Base-by-base conservation (phyloP, 176 grass and related monocot species). In the Cymbopogon citratus region DNA sequence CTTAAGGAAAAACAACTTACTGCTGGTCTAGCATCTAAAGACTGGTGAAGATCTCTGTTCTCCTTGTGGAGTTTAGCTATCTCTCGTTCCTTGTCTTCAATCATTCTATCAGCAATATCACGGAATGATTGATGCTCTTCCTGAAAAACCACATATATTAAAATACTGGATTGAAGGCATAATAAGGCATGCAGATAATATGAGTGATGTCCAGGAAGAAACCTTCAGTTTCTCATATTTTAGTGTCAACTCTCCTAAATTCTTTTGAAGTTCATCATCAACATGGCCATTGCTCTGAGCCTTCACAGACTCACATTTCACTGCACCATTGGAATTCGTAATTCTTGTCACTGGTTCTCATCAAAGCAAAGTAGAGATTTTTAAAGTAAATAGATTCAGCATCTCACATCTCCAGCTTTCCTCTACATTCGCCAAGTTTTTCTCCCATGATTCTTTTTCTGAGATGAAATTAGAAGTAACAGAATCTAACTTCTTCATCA, bases 161-260 rank as follows among this genome's bases (percentile, higher is more conserved):
- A 87, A 63, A 90, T 88, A 38, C 31, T 74, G n/a, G 28, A 73
- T 44, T 9, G 45, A 79, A 79, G 57, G 79, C 63, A 65, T 33
- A 34, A 57, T 27, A 71, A 29, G 26, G 51, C 11, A 69, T 43
- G 48, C 61, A 81, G 46, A 60, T 54, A 89, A 75, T 51, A 82
- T 52, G 28, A 85, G 31, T 34, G 18, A 81, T 74, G 34, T 66
- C 48, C 70, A 82, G 33, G 57, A 88, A 73, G 12, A 91, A 85
- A 98, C 96, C 89, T 95, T 99, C 57, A 99, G 41, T 87, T 95
- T 91, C 73, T 95, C 87, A 87, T 95, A 91, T 85, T 88, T 86
- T 31, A 85, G 66, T 66, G 85, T 95, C 66, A 95, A 48, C 51
- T 95, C 93, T 65, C 67, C 87, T 52, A 99, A 86, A 66, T 99